Percentiles rank a stretch among this genome's conserved stretches.
Evolutionary conservation across 768 basidiomycete species (phyloP).

Genomic region (Boletus sp.): DNA sequence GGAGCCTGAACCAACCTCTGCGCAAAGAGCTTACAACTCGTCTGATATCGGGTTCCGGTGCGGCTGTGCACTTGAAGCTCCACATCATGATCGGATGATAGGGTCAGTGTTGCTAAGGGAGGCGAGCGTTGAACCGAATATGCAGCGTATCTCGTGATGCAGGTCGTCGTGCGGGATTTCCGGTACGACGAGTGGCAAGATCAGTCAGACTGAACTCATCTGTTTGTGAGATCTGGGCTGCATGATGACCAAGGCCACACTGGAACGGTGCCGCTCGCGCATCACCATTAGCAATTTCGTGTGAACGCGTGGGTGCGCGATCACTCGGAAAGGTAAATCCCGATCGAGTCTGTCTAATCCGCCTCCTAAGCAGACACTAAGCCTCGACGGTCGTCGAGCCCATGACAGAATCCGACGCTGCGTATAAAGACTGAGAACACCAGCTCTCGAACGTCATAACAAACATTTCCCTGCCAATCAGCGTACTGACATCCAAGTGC

Average conservation of each 20-base stretch:
- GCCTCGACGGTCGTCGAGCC: neutral
- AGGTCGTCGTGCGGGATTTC: neutral
- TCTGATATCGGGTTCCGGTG: neutral
- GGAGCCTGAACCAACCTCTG: neutral
- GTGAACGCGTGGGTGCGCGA: constrained; percentile 24
- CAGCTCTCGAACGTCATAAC: neutral
- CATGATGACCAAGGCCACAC: neutral
- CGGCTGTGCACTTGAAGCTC: neutral
- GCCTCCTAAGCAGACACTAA: constrained; percentile 8
- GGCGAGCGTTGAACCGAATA: neutral
- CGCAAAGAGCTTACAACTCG: neutral
- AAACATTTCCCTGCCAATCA: constrained; percentile 4
- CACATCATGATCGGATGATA: neutral
- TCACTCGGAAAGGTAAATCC: constrained; percentile 25
- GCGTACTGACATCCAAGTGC: neutral
- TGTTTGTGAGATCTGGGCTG: neutral
- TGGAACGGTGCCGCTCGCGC: too few species aligned
- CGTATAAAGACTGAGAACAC: constrained; percentile 18
- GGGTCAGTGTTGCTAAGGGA: neutral
- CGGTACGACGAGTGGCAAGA: neutral
- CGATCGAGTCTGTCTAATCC: constrained; percentile 10
- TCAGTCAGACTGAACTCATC: neutral
- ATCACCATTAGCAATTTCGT: constrained; percentile 12
- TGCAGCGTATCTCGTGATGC: neutral
- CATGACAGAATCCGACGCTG: neutral